A percentile compares a stretch with the other conserved stretches of the same genome.
Evolutionary conservation across 768 basidiomycete genomes (phyloP).

Genomic region (Grammothele lineata): DNA sequence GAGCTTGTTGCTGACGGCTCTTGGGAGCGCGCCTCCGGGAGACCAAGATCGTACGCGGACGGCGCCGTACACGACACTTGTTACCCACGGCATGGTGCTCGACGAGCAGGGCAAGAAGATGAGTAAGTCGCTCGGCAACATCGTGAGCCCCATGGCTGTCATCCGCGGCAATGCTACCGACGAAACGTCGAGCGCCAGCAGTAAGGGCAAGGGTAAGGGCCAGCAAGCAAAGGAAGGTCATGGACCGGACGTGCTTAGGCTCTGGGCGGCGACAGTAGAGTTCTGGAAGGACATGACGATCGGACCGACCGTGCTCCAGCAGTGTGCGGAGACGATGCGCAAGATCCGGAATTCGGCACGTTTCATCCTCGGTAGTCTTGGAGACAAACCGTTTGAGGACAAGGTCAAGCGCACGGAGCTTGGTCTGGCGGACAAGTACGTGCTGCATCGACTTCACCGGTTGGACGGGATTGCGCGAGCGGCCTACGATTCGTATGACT

Average conservation of each 20-base stretch:
- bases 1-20: conserved; percentile 81
- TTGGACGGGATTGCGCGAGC: conserved; percentile 66
- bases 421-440: conserved; percentile 75
- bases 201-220: conserved; percentile 50
- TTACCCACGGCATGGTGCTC: conserved; percentile 97
- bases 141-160: conserved; percentile 78
- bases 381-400: conserved; percentile 32
- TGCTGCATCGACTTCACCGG: conserved; percentile 78
- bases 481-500: conserved; percentile 71
- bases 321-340: conserved; percentile 69
- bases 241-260: conserved; percentile 80
- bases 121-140: conserved; percentile 96
- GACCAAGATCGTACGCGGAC: conserved; percentile 22
- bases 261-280: conserved; percentile 92
- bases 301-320: conserved; percentile 70
- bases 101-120: conserved; percentile 90
- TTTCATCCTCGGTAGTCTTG: conserved; percentile 82
- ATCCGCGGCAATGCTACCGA: conserved; percentile 50
- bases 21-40: conserved; percentile 56
- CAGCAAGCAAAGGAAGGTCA: conserved; percentile 63
- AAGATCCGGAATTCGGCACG: conserved; percentile 85
- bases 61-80: conserved; percentile 70
- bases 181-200: not conserved
- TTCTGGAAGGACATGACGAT: conserved; percentile 88
- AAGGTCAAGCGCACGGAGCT: conserved; percentile 45